Conservation (phyloP, 2,329 filamentous ascomycete species). For the Plenodomus tracheiphilus region DNA sequence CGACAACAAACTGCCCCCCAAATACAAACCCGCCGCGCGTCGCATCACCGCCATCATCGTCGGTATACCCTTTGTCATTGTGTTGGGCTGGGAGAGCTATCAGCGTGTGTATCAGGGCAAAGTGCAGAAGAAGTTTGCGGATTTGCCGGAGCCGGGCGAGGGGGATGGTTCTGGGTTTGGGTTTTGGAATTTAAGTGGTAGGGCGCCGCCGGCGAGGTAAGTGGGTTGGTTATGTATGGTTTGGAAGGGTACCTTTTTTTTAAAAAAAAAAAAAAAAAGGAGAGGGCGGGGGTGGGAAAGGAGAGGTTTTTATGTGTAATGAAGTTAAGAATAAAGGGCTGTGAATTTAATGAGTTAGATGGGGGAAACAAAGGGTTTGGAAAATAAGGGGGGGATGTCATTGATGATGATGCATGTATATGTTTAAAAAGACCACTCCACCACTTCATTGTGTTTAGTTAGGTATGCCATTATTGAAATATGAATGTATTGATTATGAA, state of each 20-base stretch:
- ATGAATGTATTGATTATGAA: too few species aligned
- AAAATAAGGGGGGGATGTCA: too few species aligned
- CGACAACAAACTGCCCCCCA: constrained; percentile 26
- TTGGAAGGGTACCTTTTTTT: too few species aligned
- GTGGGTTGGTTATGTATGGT: too few species aligned
- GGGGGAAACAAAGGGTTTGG: not conserved
- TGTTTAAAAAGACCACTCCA: not conserved
- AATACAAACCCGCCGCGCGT: constrained; percentile 39
- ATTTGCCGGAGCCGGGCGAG: too few species aligned
- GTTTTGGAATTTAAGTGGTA: constrained; percentile 8
- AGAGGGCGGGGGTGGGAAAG: not conserved
- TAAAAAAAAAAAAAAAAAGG: too few species aligned
- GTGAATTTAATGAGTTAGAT: too few species aligned
- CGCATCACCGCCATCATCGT: constrained; percentile 41
- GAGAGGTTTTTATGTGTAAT: not conserved
- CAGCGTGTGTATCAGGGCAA: constrained; percentile 22
- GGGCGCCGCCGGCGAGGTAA: constrained; percentile 17
- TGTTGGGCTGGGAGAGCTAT: constrained; percentile 39
- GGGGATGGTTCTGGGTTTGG: not conserved
- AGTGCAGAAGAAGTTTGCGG: constrained; percentile 20
- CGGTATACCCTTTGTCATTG: constrained; percentile 37
- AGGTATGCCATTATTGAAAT: too few species aligned
- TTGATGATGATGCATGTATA: not conserved
- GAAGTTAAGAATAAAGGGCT: not conserved
- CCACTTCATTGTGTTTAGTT: not conserved